Evolutionary conservation across 192 early-diverging fungal species (phyloP).

Genomic region (Coemansia guatemalensis): DNA sequence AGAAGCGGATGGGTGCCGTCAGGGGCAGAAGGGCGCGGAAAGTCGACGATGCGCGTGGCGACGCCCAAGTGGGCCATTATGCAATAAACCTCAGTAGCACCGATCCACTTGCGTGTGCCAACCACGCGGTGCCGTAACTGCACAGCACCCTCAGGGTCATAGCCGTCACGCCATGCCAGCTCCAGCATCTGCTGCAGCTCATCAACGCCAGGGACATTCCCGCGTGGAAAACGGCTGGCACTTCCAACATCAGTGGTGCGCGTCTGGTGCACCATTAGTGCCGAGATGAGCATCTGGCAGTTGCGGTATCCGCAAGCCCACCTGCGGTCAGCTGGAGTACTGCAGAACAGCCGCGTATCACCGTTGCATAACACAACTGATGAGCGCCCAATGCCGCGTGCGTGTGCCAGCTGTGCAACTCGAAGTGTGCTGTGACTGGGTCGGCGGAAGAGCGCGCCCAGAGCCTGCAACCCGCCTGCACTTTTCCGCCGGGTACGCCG

Average conservation of each 20-base stretch:
- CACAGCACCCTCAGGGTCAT: conserved; percentile 57
- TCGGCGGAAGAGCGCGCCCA: too few species aligned
- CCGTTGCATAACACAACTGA: conserved; percentile 22
- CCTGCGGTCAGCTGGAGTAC: conserved; percentile 48
- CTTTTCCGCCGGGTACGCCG: too few species aligned
- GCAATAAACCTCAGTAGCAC: conserved; percentile 67
- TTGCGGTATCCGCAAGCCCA: conserved; percentile 79
- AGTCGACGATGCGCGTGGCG: conserved; percentile 61
- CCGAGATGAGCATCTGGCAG: conserved; percentile 65
- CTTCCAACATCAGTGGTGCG: background rate
- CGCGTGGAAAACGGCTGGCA: background rate
- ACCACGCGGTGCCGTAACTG: conserved; percentile 58
- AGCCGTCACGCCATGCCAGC: conserved; percentile 60
- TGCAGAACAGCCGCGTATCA: conserved; percentile 20
- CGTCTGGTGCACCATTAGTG: conserved; percentile 17
- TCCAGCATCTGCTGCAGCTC: conserved; percentile 59
- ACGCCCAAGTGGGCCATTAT: conserved; percentile 60
- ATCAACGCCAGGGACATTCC: conserved; percentile 30
- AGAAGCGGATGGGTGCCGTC: conserved; percentile 57
- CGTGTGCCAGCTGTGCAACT: conserved; percentile 1
- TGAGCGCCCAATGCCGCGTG: background rate
- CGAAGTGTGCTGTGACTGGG: conserved; percentile 4
- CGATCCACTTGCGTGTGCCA: conserved; percentile 69
- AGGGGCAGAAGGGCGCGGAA: conserved; percentile 59
- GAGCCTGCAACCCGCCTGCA: too few species aligned